phyloP scores from a whole-genome alignment of 116 monocot genomes.

The Cymodocea nodosa region DNA sequence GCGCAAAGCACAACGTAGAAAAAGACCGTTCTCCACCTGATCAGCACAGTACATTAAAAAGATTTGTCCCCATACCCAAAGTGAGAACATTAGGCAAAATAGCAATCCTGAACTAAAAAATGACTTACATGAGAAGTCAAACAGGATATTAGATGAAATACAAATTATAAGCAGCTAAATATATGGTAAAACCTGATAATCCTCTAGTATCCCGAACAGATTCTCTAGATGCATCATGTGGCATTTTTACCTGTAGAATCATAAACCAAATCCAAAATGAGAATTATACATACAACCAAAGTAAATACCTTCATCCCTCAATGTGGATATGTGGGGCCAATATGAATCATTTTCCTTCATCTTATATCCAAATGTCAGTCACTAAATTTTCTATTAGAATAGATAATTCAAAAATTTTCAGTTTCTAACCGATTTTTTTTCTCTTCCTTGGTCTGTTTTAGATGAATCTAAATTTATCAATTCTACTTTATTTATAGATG shows the following conservation, averaged over 20 bases:
- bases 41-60: neutral
- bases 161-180: neutral
- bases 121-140: neutral
- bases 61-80: neutral
- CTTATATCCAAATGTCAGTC: too few species aligned
- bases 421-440: too few species aligned
- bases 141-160: neutral
- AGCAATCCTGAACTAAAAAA: neutral
- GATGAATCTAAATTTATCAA: too few species aligned
- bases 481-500: too few species aligned
- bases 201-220: constrained; percentile 87
- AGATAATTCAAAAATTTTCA: too few species aligned
- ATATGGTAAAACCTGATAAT: constrained; percentile 63
- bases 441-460: too few species aligned
- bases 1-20: constrained; percentile 88
- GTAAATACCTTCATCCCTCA: too few species aligned
- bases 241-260: constrained; percentile 72
- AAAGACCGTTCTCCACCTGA: constrained; percentile 91
- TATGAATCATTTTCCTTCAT: too few species aligned
- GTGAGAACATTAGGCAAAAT: neutral
- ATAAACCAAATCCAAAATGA: neutral
- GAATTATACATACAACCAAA: neutral
- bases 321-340: too few species aligned
- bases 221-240: constrained; percentile 79
- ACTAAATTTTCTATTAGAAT: too few species aligned